phyloP scores from a whole-genome alignment of 306 rosid species.

The Aeschynomene evenia region DNA sequence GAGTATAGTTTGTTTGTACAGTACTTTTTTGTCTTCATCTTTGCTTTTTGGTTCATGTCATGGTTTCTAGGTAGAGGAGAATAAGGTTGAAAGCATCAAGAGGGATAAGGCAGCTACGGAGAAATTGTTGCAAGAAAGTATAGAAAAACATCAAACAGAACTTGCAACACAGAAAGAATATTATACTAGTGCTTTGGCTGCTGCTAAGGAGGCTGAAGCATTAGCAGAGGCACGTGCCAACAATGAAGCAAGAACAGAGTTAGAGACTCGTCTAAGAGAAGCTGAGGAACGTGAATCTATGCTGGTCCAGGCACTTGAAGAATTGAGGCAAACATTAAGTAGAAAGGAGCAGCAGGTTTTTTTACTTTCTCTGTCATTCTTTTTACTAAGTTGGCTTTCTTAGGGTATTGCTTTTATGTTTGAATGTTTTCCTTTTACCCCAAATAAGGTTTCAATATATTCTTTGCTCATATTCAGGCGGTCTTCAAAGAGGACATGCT shows the following conservation, averaged over 20 bases:
- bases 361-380: constrained; percentile 23
- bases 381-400: constrained; percentile 28
- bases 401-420: not conserved
- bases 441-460: constrained; percentile 5
- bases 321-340: constrained; percentile 88
- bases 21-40: constrained; percentile 8
- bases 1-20: not conserved
- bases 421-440: constrained; percentile 3
- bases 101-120: constrained; percentile 94
- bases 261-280: constrained; percentile 85
- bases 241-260: constrained; percentile 90
- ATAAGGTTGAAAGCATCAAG: constrained; percentile 92
- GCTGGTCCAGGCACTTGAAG: constrained; percentile 96
- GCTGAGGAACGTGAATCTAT: constrained; percentile 90
- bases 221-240: constrained; percentile 91
- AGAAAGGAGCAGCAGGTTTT: constrained; percentile 96
- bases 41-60: constrained; percentile 28
- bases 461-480: constrained; percentile 51
- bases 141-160: constrained; percentile 89
- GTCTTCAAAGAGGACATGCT: constrained; percentile 93
- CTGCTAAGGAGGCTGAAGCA: constrained; percentile 95
- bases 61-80: constrained; percentile 85
- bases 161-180: constrained; percentile 82
- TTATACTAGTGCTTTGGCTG: constrained; percentile 83
- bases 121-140: constrained; percentile 88